These are phyloP conservation scores for Blastomyces gilchristii DNA, from an alignment of 2,329 filamentous ascomycete species.

Conservation along the genomic window DNA sequence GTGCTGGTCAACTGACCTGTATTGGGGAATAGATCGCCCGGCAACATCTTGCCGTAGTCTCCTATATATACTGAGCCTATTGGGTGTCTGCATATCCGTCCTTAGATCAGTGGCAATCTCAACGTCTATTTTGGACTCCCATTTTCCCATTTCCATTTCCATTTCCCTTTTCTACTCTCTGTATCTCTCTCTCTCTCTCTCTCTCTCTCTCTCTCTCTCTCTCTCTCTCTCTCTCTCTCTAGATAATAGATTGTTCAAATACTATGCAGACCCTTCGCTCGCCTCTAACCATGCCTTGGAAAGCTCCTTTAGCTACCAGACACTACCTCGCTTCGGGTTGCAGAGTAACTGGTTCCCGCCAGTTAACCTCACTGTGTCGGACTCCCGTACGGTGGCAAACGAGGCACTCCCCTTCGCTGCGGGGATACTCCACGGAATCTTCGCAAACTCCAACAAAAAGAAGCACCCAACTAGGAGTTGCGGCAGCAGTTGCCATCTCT, in stretches of 20 bases:
- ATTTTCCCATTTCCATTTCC: not conserved
- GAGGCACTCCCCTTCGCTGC: not conserved
- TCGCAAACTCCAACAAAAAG: not conserved
- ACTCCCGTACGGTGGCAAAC: not conserved
- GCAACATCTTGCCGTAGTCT: not conserved
- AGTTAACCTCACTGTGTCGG: not conserved
- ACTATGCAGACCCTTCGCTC: not conserved
- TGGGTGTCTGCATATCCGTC: not conserved
- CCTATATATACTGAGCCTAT: not conserved
- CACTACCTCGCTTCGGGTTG: not conserved
- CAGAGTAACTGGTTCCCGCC: not conserved
- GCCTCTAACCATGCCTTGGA: not conserved
- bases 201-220: no score
- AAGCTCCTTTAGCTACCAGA: not conserved
- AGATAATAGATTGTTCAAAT: not conserved
- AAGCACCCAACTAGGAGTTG: not conserved
- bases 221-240: not conserved
- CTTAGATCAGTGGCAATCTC: not conserved
- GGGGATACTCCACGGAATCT: not conserved
- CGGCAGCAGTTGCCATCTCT: not conserved
- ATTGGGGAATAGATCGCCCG: not conserved
- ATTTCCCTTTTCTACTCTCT: not conserved
- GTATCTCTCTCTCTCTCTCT: no score
- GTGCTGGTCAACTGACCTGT: not conserved
- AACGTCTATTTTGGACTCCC: not conserved